phyloP scores from a whole-genome alignment of 805 yeast species.

The Yamadazyma olivae region DNA sequence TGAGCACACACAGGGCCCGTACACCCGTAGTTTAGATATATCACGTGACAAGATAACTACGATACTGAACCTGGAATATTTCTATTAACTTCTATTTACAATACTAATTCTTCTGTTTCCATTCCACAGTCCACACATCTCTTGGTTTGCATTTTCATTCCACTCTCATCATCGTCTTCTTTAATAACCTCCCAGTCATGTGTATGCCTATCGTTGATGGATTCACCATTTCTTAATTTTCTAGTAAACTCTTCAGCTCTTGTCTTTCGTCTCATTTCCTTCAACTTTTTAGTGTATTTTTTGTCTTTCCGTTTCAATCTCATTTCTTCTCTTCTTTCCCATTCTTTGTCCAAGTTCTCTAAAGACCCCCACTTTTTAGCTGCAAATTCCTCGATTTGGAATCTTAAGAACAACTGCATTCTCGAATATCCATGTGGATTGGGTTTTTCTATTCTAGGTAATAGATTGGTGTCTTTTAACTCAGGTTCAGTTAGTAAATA shows the following conservation, averaged over 20 bases:
- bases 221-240: conserved; percentile 55
- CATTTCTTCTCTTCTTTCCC: conserved; percentile 76
- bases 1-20: no score
- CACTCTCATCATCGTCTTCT: conserved; percentile 11
- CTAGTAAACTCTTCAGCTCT: conserved; percentile 89
- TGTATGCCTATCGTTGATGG: conserved; percentile 57
- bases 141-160: conserved; percentile 42
- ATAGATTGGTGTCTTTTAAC: conserved; percentile 60
- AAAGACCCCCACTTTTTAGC: conserved; percentile 93
- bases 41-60: no score
- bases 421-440: conserved; percentile 93
- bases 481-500: conserved; percentile 94
- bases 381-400: conserved; percentile 91
- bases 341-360: conserved; percentile 87
- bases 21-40: no score
- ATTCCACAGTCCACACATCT: conserved; percentile 81
- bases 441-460: conserved; percentile 81
- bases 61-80: no score
- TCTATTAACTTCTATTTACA: no score
- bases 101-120: conserved; percentile 69
- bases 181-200: conserved; percentile 68
- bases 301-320: conserved; percentile 73
- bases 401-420: conserved; percentile 88
- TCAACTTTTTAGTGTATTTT: conserved; percentile 71
- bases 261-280: conserved; percentile 86